Base-by-base conservation (phyloP, 805 yeast species). In the Saccharomycopsis fodiens region DNA sequence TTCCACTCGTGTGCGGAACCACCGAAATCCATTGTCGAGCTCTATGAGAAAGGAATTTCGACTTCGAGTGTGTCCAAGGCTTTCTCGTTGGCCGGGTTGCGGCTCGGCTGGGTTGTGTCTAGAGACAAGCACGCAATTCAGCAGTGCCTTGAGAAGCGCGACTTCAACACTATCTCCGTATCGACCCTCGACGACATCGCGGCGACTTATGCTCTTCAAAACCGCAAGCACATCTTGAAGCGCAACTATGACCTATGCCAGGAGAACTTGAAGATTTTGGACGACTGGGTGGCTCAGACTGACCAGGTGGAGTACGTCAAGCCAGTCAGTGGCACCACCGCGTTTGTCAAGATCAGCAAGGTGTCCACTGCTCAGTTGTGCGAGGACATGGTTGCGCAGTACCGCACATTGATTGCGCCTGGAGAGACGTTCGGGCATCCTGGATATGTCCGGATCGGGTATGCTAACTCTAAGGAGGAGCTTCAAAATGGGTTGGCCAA, bases 61-160 rank as follows among this genome's bases (percentile, higher is more conserved):
- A 72, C 78, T 1, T 65, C 74, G 2, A 73, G 78, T 4, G 67
- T 68, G 62, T 73, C 78, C n/a, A 75, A 74, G 54, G 75, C 77
- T 2, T 74, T 67, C 52, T 64, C 77, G 1, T 57, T 72, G 40
- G 79, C 80, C 6, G 80, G 80, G 3, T 58, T 73, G 22, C 58
- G 80, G 39, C 42, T 74, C 19, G 79, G 81, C 4, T 75, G 80
- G 80, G 58, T 74, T 8, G 70, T 65, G 3, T 55, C 71, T 5
- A 58, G 60, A 25, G 65, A 70, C 53, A 42, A 43, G 17, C 45
- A 45, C 3, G 48, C 69, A 3, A 45, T 68, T 15, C 48, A 56
- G 12, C 63, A 59, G 37, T 61, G 72, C 19, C 57, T 59, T 20
- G 58, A 65, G 10, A 63, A 69, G 42, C 61, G 79, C 50, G 78